phyloP scores from a whole-genome alignment of 148 eudicot species.

The Arctostaphylos glauca region DNA sequence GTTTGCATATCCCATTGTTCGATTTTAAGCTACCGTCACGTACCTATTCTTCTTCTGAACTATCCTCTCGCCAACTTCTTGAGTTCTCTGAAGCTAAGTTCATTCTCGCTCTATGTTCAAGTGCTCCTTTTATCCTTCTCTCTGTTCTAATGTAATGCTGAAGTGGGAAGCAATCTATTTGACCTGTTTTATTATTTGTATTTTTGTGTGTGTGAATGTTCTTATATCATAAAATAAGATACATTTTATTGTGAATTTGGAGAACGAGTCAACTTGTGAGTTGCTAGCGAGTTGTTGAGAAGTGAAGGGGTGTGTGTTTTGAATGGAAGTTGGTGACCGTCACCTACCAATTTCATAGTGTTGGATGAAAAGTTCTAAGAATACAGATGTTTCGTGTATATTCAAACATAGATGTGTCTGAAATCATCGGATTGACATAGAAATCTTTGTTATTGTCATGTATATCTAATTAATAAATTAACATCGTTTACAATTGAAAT shows the following conservation, averaged over 20 bases:
- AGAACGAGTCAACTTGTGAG: not conserved
- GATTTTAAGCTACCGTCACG: no score
- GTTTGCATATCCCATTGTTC: slow-evolving; percentile 31
- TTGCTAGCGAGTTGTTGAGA: not conserved
- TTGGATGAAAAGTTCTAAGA: not conserved
- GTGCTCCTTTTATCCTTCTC: not conserved
- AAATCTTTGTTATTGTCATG: no score
- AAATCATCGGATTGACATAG: no score
- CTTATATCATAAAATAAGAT: not conserved
- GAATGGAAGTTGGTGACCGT: not conserved
- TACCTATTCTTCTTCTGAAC: no score
- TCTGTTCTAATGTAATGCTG: not conserved
- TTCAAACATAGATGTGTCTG: no score
- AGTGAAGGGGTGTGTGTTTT: not conserved
- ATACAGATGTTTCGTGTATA: no score
- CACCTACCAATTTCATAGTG: not conserved
- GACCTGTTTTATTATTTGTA: not conserved
- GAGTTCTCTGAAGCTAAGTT: not conserved
- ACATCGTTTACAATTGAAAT: no score
- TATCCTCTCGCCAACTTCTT: not conserved
- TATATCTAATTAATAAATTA: no score
- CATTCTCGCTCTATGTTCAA: not conserved
- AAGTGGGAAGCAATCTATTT: not conserved
- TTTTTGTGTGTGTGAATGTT: not conserved
- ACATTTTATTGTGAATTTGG: not conserved